Evolutionary conservation across 176 grass and related monocot species (phyloP).

Genomic region (Typha latifolia): DNA sequence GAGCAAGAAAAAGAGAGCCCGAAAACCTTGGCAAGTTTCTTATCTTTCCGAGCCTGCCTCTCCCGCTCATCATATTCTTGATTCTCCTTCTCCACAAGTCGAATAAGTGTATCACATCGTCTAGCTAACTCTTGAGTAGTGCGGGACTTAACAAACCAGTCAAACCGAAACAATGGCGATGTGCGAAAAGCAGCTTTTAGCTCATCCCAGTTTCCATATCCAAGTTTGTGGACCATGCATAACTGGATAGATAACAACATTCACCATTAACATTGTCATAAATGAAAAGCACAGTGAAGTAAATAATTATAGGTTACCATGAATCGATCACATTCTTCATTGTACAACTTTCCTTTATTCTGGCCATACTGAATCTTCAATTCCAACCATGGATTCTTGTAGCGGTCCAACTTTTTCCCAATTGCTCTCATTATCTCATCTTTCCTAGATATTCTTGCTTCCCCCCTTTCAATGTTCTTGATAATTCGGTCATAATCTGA

Average conservation of each 20-base stretch:
- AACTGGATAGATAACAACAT: conserved; percentile 46
- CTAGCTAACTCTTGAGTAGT: conserved; percentile 90
- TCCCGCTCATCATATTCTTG: conserved; percentile 95
- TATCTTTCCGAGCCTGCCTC: conserved; percentile 87
- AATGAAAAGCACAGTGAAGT: neutral
- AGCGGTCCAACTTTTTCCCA: conserved; percentile 89
- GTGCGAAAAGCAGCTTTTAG: conserved; percentile 88
- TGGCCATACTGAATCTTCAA: conserved; percentile 96
- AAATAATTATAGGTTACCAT: conserved; percentile 50
- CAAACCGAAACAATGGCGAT: conserved; percentile 91
- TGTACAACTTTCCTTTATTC: conserved; percentile 97
- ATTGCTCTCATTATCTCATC: conserved; percentile 97
- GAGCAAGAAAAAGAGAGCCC: neutral
- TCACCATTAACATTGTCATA: neutral
- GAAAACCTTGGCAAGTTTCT: conserved; percentile 75
- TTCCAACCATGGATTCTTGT: conserved; percentile 97
- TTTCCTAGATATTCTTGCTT: conserved; percentile 85
- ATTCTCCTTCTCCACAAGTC: conserved; percentile 95
- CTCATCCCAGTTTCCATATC: conserved; percentile 96
- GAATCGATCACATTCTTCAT: conserved; percentile 98
- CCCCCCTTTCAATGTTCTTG: conserved; percentile 95
- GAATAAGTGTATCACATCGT: conserved; percentile 91
- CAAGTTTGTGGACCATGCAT: conserved; percentile 98
- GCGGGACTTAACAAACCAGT: conserved; percentile 98
- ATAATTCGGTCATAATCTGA: conserved; percentile 96